Conservation (phyloP, 441 rosid species). For the Brassica balearica region DNA sequence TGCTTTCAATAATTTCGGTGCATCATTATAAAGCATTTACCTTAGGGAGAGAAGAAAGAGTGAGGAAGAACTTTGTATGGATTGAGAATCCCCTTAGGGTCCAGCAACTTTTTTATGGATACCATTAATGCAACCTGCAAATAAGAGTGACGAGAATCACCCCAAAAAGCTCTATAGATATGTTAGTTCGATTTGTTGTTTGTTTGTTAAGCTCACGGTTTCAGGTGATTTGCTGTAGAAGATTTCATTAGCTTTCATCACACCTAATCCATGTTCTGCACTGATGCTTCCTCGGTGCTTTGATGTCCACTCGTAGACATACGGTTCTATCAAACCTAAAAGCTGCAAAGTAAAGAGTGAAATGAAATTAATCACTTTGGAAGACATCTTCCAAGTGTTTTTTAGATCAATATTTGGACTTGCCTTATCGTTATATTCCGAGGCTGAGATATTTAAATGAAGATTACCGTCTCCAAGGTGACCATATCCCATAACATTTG, state of each 20-base stretch:
- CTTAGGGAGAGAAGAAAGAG: slow-evolving; percentile 48
- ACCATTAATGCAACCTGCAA: slow-evolving; percentile 79
- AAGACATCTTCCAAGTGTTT: slow-evolving; percentile 11
- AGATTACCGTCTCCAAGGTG: slow-evolving; percentile 96
- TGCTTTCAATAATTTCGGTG: slow-evolving; percentile 43
- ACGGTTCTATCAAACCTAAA: slow-evolving; percentile 82
- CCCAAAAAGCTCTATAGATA: slow-evolving; percentile 11
- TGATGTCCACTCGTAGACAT: slow-evolving; percentile 94
- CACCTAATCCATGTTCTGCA: slow-evolving; percentile 42
- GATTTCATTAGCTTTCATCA: slow-evolving; percentile 90
- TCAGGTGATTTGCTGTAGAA: slow-evolving; percentile 79
- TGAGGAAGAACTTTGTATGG: slow-evolving; percentile 93
- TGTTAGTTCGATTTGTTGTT: not conserved
- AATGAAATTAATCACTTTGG: not conserved
- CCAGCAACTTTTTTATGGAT: slow-evolving; percentile 77
- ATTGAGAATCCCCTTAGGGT: slow-evolving; percentile 83
- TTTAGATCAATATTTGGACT: not conserved
- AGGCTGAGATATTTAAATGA: slow-evolving; percentile 86
- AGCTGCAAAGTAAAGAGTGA: slow-evolving; percentile 54
- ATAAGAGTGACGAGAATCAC: too few species aligned
- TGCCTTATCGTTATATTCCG: slow-evolving; percentile 71
- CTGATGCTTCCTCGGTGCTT: slow-evolving; percentile 86
- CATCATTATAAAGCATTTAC: slow-evolving; percentile 46
- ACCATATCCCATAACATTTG: slow-evolving; percentile 75
- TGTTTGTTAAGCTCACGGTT: slow-evolving; percentile 60